Evolutionary conservation across 2,329 filamentous ascomycete species (phyloP).

Genomic region (Calonectria pteridis): DNA sequence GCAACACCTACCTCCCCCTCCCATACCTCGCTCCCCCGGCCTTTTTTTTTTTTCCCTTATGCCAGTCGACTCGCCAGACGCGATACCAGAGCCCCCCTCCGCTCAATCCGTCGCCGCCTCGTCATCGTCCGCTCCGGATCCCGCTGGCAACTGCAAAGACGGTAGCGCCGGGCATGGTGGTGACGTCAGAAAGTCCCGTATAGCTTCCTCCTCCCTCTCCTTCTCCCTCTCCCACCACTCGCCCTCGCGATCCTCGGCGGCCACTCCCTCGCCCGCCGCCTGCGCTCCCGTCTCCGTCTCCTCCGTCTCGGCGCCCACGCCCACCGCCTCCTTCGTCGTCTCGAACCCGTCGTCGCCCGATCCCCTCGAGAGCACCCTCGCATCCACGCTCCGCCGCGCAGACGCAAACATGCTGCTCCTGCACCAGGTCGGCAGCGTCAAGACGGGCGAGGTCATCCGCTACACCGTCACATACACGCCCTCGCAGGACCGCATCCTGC

Average conservation of each 20-base stretch:
- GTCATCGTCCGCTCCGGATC: conserved; percentile 5
- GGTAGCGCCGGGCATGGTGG: conserved; percentile 39
- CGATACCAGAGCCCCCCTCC: conserved; percentile 2
- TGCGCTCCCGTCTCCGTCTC: conserved; percentile 5
- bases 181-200: conserved; percentile 41
- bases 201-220: conserved; percentile 22
- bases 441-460: conserved; percentile 93
- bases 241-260: conserved; percentile 15
- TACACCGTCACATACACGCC: conserved; percentile 95
- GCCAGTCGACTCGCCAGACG: conserved; percentile 1
- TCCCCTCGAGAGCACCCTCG: conserved; percentile 17
- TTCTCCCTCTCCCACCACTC: conserved; percentile 13
- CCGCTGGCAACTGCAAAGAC: conserved; percentile 12
- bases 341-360: conserved; percentile 14
- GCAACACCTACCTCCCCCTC: conserved; percentile 1
- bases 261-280: conserved; percentile 10
- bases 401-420: conserved; percentile 80
- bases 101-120: conserved; percentile 3
- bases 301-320: conserved; percentile 17
- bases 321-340: conserved; percentile 20
- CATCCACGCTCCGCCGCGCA: conserved; percentile 22
- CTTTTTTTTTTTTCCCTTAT: background rate
- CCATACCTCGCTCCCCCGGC: background rate
- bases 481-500: conserved; percentile 87
- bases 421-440: conserved; percentile 91